Evolutionary conservation across 805 yeast species (phyloP).

Genomic region (Candida nonsorbophila): DNA sequence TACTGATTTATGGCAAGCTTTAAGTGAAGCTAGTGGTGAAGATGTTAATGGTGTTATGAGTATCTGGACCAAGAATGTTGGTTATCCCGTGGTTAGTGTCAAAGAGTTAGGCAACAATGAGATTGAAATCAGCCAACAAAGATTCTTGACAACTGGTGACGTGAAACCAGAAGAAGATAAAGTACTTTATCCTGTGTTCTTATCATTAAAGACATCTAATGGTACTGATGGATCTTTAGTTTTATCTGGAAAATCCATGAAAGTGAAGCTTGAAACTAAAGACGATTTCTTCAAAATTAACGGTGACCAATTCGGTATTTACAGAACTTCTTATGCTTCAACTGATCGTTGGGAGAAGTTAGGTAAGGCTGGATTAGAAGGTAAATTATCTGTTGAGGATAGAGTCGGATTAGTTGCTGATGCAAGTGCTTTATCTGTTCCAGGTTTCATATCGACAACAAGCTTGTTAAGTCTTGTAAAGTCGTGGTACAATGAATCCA

Average conservation of each 20-base stretch:
- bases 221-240: conserved; percentile 60
- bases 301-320: conserved; percentile 70
- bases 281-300: conserved; percentile 65
- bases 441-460: conserved; percentile 63
- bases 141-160: conserved; percentile 74
- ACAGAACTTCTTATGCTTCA: conserved; percentile 64
- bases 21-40: conserved; percentile 64
- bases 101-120: conserved; percentile 46
- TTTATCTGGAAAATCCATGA: conserved; percentile 39
- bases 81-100: conserved; percentile 70
- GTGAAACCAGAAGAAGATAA: conserved; percentile 70
- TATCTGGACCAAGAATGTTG: conserved; percentile 75
- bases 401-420: conserved; percentile 80
- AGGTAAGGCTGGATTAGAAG: conserved; percentile 54
- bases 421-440: conserved; percentile 62
- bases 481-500: conserved; percentile 54
- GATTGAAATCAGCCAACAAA: conserved; percentile 59
- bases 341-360: conserved; percentile 61
- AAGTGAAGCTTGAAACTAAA: conserved; percentile 32
- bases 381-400: conserved; percentile 65
- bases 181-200: conserved; percentile 64
- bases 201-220: conserved; percentile 52
- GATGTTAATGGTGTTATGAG: conserved; percentile 72
- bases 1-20: conserved; percentile 70
- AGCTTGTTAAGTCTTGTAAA: conserved; percentile 55